phyloP scores from a whole-genome alignment of 495 filamentous ascomycete genomes.

The Aspergillus hancockii region DNA sequence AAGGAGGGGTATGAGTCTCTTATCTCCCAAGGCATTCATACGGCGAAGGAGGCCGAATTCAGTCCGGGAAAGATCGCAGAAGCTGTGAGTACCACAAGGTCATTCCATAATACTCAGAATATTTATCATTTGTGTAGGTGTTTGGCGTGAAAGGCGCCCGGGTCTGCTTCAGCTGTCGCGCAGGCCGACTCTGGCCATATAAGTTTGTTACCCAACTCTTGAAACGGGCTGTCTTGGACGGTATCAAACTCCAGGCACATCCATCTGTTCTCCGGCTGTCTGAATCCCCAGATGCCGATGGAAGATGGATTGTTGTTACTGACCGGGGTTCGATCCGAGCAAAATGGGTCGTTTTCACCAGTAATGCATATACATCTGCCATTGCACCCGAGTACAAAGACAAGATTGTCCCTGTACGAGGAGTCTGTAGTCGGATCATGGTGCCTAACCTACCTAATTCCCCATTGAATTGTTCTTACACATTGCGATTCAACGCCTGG shows the following conservation, averaged over 20 bases:
- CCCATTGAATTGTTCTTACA: slow-evolving; percentile 26
- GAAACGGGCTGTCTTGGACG: slow-evolving; percentile 51
- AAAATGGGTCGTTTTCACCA: slow-evolving; percentile 67
- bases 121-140: slow-evolving; percentile 23
- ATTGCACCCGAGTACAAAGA: slow-evolving; percentile 67
- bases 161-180: slow-evolving; percentile 39
- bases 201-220: slow-evolving; percentile 74
- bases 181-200: slow-evolving; percentile 72
- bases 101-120: background rate
- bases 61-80: slow-evolving; percentile 23
- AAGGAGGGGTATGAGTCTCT: slow-evolving; percentile 27
- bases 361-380: slow-evolving; percentile 77
- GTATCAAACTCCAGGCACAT: slow-evolving; percentile 77
- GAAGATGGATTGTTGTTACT: slow-evolving; percentile 53
- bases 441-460: slow-evolving; percentile 24
- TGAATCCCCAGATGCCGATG: slow-evolving; percentile 18
- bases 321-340: slow-evolving; percentile 61
- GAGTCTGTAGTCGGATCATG: slow-evolving; percentile 41
- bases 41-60: slow-evolving; percentile 20
- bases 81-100: slow-evolving; percentile 15
- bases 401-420: slow-evolving; percentile 75
- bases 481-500: slow-evolving; percentile 28
- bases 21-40: slow-evolving; percentile 19
- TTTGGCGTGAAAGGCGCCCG: slow-evolving; percentile 50
- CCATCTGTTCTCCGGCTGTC: slow-evolving; percentile 60